Conservation (phyloP, 2,329 filamentous ascomycete species). For the Cucurbitaria berberidis region DNA sequence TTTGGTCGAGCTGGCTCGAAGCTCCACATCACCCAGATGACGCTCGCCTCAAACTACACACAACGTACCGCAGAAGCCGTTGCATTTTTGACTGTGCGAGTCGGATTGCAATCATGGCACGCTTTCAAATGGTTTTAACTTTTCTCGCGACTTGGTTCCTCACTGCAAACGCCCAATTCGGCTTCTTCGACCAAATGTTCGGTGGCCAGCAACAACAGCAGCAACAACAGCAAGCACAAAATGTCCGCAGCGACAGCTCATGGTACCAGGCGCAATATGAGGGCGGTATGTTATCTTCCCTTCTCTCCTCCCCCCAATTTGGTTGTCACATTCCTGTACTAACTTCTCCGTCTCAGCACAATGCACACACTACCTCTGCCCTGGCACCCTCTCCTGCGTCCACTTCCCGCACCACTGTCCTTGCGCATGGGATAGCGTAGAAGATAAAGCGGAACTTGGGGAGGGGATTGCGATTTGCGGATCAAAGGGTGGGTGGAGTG, state of each 20-base stretch:
- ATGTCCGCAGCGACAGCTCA: conserved; percentile 81
- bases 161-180: conserved; percentile 78
- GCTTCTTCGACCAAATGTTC: conserved; percentile 99
- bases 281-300: conserved; percentile 58
- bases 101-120: conserved; percentile 35
- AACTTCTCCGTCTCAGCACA: conserved; percentile 61
- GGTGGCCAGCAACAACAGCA: conserved; percentile 64
- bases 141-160: conserved; percentile 62
- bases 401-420: conserved; percentile 97
- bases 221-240: conserved; percentile 69
- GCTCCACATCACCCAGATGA: conserved; percentile 23
- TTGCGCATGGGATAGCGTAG: conserved; percentile 73
- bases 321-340: too few relatives aligned
- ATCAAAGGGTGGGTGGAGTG: conserved; percentile 76
- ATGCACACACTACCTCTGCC: conserved; percentile 93
- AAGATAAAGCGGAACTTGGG: conserved; percentile 72
- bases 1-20: conserved; percentile 13
- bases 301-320: too few relatives aligned
- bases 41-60: background rate
- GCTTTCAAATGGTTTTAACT: conserved; percentile 40
- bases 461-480: conserved; percentile 77
- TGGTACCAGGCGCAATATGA: conserved; percentile 79
- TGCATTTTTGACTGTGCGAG: conserved; percentile 8
- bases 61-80: background rate
- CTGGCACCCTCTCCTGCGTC: conserved; percentile 91